Percentiles rank a stretch among this genome's conserved stretches.
Evolutionary conservation across 768 basidiomycete species (phyloP).

Genomic region (Pisolithus microcarpus): DNA sequence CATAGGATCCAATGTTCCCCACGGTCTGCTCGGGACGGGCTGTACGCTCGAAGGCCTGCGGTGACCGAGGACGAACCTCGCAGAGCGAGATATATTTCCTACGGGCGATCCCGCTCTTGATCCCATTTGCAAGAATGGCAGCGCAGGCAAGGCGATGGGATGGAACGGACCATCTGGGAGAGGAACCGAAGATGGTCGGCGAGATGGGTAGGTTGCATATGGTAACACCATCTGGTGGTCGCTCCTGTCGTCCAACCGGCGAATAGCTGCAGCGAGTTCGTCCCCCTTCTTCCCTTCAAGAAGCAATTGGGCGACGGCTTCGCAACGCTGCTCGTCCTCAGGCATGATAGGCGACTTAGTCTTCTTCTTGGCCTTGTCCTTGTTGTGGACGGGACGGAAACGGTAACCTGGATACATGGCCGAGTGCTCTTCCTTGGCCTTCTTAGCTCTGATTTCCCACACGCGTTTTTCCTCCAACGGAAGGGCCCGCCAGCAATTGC

Average conservation of each 20-base stretch:
- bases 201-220: constrained; percentile 30
- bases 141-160: constrained; percentile 38
- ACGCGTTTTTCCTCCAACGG: constrained; percentile 62
- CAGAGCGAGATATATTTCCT: constrained; percentile 36
- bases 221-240: neutral
- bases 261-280: constrained; percentile 54
- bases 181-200: constrained; percentile 59
- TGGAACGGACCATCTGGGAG: constrained; percentile 38
- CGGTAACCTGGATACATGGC: constrained; percentile 59
- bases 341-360: constrained; percentile 11
- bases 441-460: constrained; percentile 69
- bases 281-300: constrained; percentile 67
- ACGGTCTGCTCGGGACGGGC: constrained; percentile 28
- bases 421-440: constrained; percentile 68
- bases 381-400: constrained; percentile 40
- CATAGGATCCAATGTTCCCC: constrained; percentile 22
- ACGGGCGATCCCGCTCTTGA: constrained; percentile 43
- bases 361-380: constrained; percentile 40
- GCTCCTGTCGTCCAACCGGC: constrained; percentile 37
- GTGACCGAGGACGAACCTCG: constrained; percentile 35
- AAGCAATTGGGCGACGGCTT: constrained; percentile 56
- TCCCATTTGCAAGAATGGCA: constrained; percentile 33
- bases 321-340: constrained; percentile 28
- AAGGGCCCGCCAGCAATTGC: constrained; percentile 59
- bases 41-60: constrained; percentile 46